phyloP scores from a whole-genome alignment of 345 rosid genomes.

The Eucalyptus urophylla region DNA sequence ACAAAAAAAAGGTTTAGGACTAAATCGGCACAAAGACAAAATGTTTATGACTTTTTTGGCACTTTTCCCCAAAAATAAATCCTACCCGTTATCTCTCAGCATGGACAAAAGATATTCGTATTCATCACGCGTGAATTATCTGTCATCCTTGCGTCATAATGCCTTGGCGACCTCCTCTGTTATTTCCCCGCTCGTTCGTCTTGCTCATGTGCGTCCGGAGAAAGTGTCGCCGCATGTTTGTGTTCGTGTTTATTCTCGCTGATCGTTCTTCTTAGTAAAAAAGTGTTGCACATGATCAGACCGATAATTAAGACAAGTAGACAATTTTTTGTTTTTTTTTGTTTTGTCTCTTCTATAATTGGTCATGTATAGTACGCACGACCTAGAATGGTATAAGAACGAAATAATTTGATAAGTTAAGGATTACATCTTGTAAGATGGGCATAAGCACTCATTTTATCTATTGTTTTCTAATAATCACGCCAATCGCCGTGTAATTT shows the following conservation, averaged over 20 bases:
- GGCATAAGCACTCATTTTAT: not conserved
- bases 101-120: not conserved
- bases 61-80: not conserved
- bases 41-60: too few relatives aligned
- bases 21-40: too few relatives aligned
- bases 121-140: not conserved
- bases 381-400: not conserved
- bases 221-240: not conserved
- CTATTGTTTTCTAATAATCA: not conserved
- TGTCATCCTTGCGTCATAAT: not conserved
- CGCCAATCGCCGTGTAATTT: rapidly evolving
- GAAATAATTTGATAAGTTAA: not conserved
- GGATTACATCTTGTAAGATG: not conserved
- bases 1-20: too few relatives aligned
- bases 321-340: too few relatives aligned
- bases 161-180: not conserved
- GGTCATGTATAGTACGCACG: not conserved
- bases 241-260: not conserved
- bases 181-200: not conserved
- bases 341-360: not conserved
- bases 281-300: not conserved
- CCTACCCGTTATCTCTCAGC: not conserved
- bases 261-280: not conserved
- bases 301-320: not conserved
- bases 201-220: not conserved